Evolutionary conservation across 139 green algal species (phyloP).

Genomic region (Chlorella sp.): DNA sequence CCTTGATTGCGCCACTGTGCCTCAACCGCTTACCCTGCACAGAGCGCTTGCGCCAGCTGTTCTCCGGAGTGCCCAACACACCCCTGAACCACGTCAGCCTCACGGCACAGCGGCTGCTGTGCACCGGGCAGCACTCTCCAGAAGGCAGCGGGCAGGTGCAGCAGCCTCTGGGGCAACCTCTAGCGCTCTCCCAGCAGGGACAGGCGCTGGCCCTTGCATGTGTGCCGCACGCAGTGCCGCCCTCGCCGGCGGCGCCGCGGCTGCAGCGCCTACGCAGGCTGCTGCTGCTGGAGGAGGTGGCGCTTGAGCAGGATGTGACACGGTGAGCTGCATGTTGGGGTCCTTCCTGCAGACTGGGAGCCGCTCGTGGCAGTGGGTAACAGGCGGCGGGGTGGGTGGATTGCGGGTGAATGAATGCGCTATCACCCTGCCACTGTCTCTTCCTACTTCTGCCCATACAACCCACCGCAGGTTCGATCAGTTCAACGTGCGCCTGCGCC

Average conservation of each 20-base stretch:
- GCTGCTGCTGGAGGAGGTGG: constrained; percentile 52
- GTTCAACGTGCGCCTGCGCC: constrained; percentile 36
- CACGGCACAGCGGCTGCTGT: background rate
- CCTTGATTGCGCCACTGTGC: too few species aligned
- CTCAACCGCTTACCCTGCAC: background rate
- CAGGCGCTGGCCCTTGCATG: background rate
- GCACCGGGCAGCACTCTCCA: background rate
- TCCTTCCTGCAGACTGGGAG: too few species aligned
- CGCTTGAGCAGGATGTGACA: constrained; percentile 47
- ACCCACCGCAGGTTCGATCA: constrained; percentile 36
- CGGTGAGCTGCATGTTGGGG: background rate
- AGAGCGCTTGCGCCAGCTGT: constrained; percentile 11
- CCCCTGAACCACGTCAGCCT: background rate
- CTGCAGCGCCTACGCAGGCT: constrained; percentile 39
- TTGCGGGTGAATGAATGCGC: too few species aligned
- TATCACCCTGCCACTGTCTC: too few species aligned
- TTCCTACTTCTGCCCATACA: background rate
- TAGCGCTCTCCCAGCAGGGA: background rate
- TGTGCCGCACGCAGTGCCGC: background rate
- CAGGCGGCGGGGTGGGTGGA: too few species aligned
- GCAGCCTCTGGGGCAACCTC: too few species aligned
- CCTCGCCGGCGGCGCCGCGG: background rate
- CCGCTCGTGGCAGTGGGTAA: too few species aligned
- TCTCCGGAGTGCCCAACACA: background rate
- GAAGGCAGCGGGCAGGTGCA: background rate